Evolutionary conservation across 495 filamentous ascomycete genomes (phyloP).

Genomic region (Aspergillus haitiensis): DNA sequence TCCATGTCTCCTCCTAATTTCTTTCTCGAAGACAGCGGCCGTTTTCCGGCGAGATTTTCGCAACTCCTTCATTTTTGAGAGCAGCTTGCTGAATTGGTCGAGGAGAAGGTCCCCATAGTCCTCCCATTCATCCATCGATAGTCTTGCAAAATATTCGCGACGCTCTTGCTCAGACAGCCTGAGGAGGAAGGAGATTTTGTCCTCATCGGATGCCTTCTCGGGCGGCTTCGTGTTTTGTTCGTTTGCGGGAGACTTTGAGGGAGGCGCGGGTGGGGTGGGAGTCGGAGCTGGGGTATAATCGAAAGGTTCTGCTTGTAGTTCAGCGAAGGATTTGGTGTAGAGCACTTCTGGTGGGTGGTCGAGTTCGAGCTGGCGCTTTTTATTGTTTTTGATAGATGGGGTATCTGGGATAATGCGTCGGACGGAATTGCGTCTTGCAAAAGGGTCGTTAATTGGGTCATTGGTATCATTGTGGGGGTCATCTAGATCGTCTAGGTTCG

Average conservation of each 20-base stretch:
- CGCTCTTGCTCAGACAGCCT: conserved; percentile 47
- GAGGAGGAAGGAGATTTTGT: conserved; percentile 35
- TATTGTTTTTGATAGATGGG: conserved; percentile 16
- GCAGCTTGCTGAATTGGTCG: conserved; percentile 62
- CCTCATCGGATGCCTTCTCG: conserved; percentile 18
- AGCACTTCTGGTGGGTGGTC: conserved; percentile 47
- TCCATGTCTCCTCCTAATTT: conserved; percentile 56
- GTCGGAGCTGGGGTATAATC: conserved; percentile 38
- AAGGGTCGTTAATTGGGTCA: conserved; percentile 39
- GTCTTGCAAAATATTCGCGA: conserved; percentile 59
- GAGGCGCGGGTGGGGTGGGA: not conserved
- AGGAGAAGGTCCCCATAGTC: conserved; percentile 78
- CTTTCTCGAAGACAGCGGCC: conserved; percentile 65
- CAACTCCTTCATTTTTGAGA: conserved; percentile 62
- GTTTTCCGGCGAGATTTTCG: conserved; percentile 65
- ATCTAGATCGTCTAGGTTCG: conserved; percentile 37
- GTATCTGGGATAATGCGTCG: conserved; percentile 21
- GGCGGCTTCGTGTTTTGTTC: conserved; percentile 14
- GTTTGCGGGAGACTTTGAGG: conserved; percentile 12
- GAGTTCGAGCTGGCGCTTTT: conserved; percentile 39
- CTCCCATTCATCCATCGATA: conserved; percentile 77
- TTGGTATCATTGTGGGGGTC: conserved; percentile 9
- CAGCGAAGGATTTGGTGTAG: conserved; percentile 42
- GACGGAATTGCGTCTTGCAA: conserved; percentile 28
- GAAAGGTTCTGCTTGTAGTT: conserved; percentile 49